Percentiles rank a stretch among this genome's conserved stretches.
These are phyloP conservation scores for Microdochium bolleyi DNA, from an alignment of 2,329 filamentous ascomycete species.

Conservation along the genomic window DNA sequence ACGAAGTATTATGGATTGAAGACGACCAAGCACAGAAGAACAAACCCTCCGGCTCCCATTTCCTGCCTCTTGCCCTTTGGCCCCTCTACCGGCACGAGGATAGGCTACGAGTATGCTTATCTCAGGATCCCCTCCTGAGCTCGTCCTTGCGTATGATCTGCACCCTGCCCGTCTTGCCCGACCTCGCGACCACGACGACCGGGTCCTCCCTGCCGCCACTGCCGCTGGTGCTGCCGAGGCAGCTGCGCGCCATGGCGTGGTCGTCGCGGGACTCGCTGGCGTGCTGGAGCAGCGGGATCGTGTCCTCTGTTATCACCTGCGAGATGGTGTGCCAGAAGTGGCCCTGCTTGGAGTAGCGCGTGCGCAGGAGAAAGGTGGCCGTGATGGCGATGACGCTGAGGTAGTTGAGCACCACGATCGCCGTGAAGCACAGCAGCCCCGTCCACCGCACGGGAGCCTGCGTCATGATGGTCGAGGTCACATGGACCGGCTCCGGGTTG, in stretches of 20 bases:
- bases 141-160: constrained; percentile 7
- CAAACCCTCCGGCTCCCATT: too few relatives aligned
- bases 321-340: constrained; percentile 13
- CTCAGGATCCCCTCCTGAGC: too few relatives aligned
- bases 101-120: too few relatives aligned
- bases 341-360: constrained; percentile 10
- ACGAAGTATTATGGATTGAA: too few relatives aligned
- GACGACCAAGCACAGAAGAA: too few relatives aligned
- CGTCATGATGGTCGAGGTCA: constrained; percentile 3
- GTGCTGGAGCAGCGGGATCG: constrained; percentile 9
- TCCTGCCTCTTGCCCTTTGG: too few relatives aligned
- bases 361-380: constrained; percentile 7
- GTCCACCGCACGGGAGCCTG: constrained; percentile 5
- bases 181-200: constrained; percentile 6
- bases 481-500: constrained; percentile 2
- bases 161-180: constrained; percentile 7
- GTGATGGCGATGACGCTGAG: constrained; percentile 7
- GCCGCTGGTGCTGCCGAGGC: neutral
- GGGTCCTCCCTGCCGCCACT: constrained; percentile 3
- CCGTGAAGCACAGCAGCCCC: constrained; percentile 5
- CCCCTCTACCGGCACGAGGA: too few relatives aligned
- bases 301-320: constrained; percentile 13
- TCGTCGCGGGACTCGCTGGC: constrained; percentile 9
- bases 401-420: constrained; percentile 7
- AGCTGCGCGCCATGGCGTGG: constrained; percentile 1